Base-by-base conservation (phyloP, 306 rosid genomes). In the Vigna angularis region DNA sequence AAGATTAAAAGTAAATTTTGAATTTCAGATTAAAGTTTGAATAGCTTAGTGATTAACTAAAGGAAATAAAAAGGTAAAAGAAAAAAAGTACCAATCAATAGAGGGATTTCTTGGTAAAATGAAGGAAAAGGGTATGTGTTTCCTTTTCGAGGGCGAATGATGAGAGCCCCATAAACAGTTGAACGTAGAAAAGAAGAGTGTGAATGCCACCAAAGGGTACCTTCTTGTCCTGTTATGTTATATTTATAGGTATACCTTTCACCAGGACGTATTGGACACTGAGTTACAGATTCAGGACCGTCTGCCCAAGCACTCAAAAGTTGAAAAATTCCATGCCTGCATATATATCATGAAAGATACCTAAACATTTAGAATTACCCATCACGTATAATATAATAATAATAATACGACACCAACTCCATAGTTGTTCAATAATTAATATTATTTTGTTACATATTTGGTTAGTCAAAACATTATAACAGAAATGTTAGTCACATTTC, bases 141-240 rank as follows among this genome's bases (percentile, higher is more conserved):
- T 9, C 70, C 73, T 1, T 20, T 18, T 63, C 75, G 69, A 0
- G 93, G 91, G 9, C 26, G 81, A 73, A 89, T 79, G 36, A 89
- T 69, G 48, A 89, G 90, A 2, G 91, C 90, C 1, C 91, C 93
- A 15, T 87, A 57, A 6, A 89, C 86, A 0, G 91, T 89, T 15
- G 93, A 86, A 1, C 91, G 89, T 52, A 89, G 85, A 82, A 79
- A 83, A 5, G 89, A 83, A 0, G 77, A 59, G 32, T 89, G 93
- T 0, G 88, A 83, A 57, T 89, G 93, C 89, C 91, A 89, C 89
- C 91, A 87, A 3, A 87, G 87, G 24, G 89, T 89, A 6, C 93
- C 91, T 38, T 89, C 93, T 62, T 89, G 90, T 42, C 83, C 83
- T 34, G 79, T 89, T 53, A 89, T 70, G 0, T 83, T 79, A 66